Percentiles rank a stretch among this genome's conserved stretches.
These are phyloP conservation scores for Pichia sp. DNA, from an alignment of 1,139 yeast species.

Conservation along the genomic window DNA sequence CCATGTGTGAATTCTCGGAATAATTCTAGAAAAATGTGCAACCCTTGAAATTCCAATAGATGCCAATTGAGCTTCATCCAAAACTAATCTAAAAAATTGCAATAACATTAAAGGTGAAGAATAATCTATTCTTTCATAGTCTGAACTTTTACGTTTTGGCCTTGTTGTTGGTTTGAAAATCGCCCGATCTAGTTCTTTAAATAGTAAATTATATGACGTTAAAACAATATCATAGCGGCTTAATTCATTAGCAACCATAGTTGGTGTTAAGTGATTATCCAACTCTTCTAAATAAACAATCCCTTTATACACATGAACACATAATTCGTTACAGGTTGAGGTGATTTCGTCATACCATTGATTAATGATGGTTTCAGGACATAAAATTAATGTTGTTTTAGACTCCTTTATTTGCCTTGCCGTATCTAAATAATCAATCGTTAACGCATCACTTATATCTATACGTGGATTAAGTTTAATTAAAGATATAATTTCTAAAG, in stretches of 20 bases:
- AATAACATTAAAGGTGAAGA: conserved; percentile 76
- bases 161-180: conserved; percentile 57
- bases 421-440: conserved; percentile 38
- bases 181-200: conserved; percentile 78
- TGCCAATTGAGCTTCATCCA: conserved; percentile 95
- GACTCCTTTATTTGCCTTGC: conserved; percentile 44
- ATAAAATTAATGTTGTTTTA: conserved; percentile 71
- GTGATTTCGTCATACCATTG: conserved; percentile 81
- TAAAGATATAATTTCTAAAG: conserved; percentile 73
- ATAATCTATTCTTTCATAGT: conserved; percentile 39
- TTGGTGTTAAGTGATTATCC: conserved; percentile 32
- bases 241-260: conserved; percentile 33
- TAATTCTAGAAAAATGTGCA: conserved; percentile 69
- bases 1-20: conserved; percentile 89
- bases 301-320: conserved; percentile 61
- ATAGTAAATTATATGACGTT: conserved; percentile 65
- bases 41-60: conserved; percentile 67
- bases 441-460: conserved; percentile 3
- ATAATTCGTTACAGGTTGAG: conserved; percentile 50
- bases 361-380: conserved; percentile 73
- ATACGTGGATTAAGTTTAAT: conserved; percentile 50
- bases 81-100: conserved; percentile 84
- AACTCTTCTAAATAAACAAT: conserved; percentile 33
- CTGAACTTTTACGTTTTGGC: conserved; percentile 39
- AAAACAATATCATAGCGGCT: conserved; percentile 62